These are phyloP conservation scores for Posidonia oceanica DNA, from an alignment of 116 monocot genomes.

Conservation along the genomic window DNA sequence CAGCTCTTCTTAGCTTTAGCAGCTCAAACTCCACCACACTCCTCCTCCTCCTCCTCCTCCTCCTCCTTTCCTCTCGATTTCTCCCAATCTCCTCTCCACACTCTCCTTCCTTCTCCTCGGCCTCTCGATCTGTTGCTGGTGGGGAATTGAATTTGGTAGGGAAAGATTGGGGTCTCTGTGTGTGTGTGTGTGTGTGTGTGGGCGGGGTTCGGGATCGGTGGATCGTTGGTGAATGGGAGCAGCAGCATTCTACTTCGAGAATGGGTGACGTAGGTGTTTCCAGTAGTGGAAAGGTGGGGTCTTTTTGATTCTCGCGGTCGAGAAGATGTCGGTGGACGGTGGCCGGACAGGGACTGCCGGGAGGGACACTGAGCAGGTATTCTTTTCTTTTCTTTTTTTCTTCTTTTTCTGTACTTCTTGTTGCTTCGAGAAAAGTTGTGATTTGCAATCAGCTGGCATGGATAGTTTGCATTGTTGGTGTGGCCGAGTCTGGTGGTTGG, in stretches of 20 bases:
- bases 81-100: no score
- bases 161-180: neutral
- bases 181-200: neutral
- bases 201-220: neutral
- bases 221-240: neutral
- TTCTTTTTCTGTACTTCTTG: no score
- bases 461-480: neutral
- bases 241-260: neutral
- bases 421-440: neutral
- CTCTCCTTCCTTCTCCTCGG: no score
- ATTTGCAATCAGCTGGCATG: constrained; percentile 2
- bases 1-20: no score
- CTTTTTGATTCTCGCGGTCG: neutral
- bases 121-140: neutral
- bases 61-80: no score
- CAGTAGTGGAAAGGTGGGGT: neutral
- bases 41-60: no score
- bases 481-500: no score
- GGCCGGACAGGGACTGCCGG: constrained; percentile 4
- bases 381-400: neutral
- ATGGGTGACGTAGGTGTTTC: neutral
- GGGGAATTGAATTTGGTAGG: neutral
- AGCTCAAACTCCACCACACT: no score
- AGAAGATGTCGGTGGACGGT: constrained; percentile 2
- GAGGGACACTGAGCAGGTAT: constrained; percentile 15